Evolutionary conservation across 768 basidiomycete genomes (phyloP).

Genomic region (Lentinula raphanica): DNA sequence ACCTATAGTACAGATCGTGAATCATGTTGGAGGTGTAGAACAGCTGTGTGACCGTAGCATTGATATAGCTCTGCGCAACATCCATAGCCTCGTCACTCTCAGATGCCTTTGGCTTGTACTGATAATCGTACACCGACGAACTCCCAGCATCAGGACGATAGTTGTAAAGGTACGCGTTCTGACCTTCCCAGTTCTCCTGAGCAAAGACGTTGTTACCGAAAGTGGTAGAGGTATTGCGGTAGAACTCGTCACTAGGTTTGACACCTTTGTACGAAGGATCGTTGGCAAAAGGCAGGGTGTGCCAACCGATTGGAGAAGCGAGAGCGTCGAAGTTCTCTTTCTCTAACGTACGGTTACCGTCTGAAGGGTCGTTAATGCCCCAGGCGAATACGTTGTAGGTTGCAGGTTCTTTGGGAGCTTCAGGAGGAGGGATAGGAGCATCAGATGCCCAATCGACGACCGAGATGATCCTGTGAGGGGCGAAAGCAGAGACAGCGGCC

Average conservation of each 20-base stretch:
- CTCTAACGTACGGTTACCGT: slow-evolving; percentile 53
- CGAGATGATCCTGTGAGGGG: slow-evolving; percentile 77
- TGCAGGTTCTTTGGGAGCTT: slow-evolving; percentile 24
- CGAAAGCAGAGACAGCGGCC: slow-evolving; percentile 66
- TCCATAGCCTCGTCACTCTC: slow-evolving; percentile 51
- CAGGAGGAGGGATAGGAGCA: slow-evolving; percentile 40
- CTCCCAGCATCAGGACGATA: slow-evolving; percentile 70
- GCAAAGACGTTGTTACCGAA: slow-evolving; percentile 91
- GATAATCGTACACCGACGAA: slow-evolving; percentile 59
- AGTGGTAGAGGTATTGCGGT: slow-evolving; percentile 71
- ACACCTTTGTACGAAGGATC: slow-evolving; percentile 49
- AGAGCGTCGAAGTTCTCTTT: slow-evolving; percentile 69
- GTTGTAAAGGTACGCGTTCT: slow-evolving; percentile 61
- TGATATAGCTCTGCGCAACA: slow-evolving; percentile 80
- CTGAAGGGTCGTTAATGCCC: slow-evolving; percentile 82
- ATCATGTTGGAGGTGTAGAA: slow-evolving; percentile 84
- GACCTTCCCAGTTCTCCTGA: slow-evolving; percentile 89
- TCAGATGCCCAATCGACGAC: slow-evolving; percentile 96
- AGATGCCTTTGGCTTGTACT: slow-evolving; percentile 65
- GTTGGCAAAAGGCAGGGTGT: slow-evolving; percentile 65
- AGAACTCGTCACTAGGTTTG: slow-evolving; percentile 28
- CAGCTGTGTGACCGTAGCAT: slow-evolving; percentile 80
- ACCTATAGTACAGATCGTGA: slow-evolving; percentile 80
- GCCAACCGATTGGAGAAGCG: slow-evolving; percentile 92
- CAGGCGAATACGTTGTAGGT: slow-evolving; percentile 73